Evolutionary conservation across 2,329 filamentous ascomycete species (phyloP), one percentile per base, ranked within the genome.

Genomic region (Tolypocladium paradoxum): DNA sequence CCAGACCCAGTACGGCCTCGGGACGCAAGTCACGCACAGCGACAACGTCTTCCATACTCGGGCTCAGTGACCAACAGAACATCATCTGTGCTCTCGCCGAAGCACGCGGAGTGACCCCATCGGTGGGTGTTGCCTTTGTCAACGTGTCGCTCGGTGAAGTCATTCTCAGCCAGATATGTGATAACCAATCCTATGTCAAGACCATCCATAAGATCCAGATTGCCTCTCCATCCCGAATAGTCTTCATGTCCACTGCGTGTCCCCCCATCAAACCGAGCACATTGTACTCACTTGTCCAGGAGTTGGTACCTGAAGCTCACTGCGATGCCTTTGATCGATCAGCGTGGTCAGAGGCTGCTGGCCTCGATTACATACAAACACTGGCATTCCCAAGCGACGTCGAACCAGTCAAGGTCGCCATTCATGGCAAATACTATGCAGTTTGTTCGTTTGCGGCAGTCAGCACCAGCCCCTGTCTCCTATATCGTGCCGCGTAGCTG

Each of bases 21-120:
- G 72, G 74, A 9, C 71, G 74, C 40, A 75, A 70, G 50, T 77
- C 76, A 33, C 70, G 71, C 6, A 65, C 68, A 2, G 62, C 68
- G 57, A 55, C 70, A 2, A 56, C 62, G 1, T 68, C 70, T 0
- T 69, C 69, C 6, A 60, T 73, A 8, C 60, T 77, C 7, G 76
- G 76, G 49, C 68, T 70, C 8, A 72, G 70, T 14, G 79, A 81
- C 34, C 66, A 70, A 27, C 85, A 92, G 61, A 82, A 87, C 56
- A 82, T 96, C 52, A 75, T 96, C n/a, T 97, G 92, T 68, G 91
- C 92, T 4, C 71, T 96, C 49, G 88, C 83, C 61, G 90, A 96
- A 66, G 90, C 88, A 45, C 85, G 91, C n/a, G 90, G 90, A 6
- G 81, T 96, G 5, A 85, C 88, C 24, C 90, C 90, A 0, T 87